Base-by-base conservation (phyloP, 2,329 filamentous ascomycete genomes). In the Cytospora piceicola region DNA sequence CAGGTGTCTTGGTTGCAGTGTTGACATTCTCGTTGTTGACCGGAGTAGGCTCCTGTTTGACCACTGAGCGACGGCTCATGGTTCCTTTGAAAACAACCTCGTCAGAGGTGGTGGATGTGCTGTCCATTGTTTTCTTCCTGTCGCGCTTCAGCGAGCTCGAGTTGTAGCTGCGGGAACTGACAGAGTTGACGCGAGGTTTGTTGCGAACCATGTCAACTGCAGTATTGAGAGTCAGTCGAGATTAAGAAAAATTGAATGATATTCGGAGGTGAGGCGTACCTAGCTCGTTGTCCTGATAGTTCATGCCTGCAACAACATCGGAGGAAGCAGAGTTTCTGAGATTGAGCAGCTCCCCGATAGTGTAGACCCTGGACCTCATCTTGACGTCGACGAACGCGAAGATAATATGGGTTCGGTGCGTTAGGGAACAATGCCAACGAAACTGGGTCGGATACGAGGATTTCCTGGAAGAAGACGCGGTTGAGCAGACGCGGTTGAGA, bases 311-410 rank as follows among this genome's bases (percentile, higher is more conserved):
- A 49, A 62, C 34, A 71, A 69, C 20, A 59, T 36, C 11, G 2
- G 42, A 17, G 27, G 64, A 56, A 20, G 46, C 54, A 61, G 36
- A 56, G 12, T 69, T 72, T 42, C 76, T 75, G 49, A 84, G 74
- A 64, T 73, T 75, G 54, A 84, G 73, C n/a, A 85, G 75, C 72
- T 85, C 80, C 42, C 74, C 71, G 59, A 79, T 72, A 11, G 76
- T 78, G 69, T 85, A 85, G 14, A 71, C 77, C 53, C 75, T 76
- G 15, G 76, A 74, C 62, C 74, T 73, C 82, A 85, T 84, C 62
- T 73, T 72, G 72, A 72, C 61, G 56, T 72, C 67, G 66, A 79
- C 70, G 68, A 77, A 78, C 68, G 76, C 78, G 68, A 81, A 80
- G 66, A 81, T 70, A 70, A 75, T 73, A 73, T 78, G 79, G 30